Evolutionary conservation across 2,329 filamentous ascomycete species (phyloP), one percentile per base, ranked within the genome.

Genomic region (Furcasterigmium furcatum): DNA sequence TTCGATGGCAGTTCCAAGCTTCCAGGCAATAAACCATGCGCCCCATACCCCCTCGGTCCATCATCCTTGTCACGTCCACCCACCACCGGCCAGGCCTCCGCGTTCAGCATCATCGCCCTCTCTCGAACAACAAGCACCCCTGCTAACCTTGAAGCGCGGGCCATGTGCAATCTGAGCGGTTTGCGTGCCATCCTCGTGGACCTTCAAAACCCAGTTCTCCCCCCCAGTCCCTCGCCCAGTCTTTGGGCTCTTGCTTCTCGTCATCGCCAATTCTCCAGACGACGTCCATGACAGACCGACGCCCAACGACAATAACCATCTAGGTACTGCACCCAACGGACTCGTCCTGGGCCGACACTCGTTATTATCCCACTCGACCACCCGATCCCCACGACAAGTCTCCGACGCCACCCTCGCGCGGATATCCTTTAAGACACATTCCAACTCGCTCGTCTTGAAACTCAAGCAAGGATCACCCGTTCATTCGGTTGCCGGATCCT

Each of bases 171-270:
- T 36, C 34, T 36, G 34, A 16, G 34, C 14, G 25, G 34, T 9
- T 18, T 18, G 34, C 34, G 5, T 36, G 18, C 34, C n/a, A 16
- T 16, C 16, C 34, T 7, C 24, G 12, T 13, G 13, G 32, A 10
- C 30, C 40, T 21, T 42, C 40, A 42, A 34, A 42, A 42, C 29
- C 40, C 29, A 42, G 40, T 42, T 34, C 12, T 27, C 40, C 40
- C 29, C 24, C 24, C 40, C 13, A 6, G 27, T 13, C 20, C n/a
- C 19, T 13, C 40, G 13, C n/a, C 19, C 27, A 19, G 18, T 9
- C 25, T 12, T 19, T 34, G 27, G 40, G 20, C 30, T 24, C 27
- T 32, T 20, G 18, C n/a, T 25, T 27, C 16, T 21, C 25, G 18
- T 19, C 40, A 21, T 24, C 29, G 40, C 29, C 40, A 24, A 34